Conservation (phyloP, 257 asterid genomes). For the Nicotiana knightiana region DNA sequence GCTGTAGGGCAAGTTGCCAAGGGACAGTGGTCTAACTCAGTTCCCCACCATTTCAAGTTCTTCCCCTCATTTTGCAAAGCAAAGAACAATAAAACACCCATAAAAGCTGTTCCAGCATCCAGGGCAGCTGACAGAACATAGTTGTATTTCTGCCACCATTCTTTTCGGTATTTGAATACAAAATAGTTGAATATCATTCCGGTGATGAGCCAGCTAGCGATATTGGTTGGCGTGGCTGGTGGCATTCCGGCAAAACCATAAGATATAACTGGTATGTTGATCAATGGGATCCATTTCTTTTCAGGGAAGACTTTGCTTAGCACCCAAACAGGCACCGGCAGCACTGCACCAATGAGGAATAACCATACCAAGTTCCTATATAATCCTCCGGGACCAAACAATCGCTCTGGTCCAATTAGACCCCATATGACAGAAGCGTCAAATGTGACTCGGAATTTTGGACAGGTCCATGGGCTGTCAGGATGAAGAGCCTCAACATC, state of each 20-base stretch:
- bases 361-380: constrained; percentile 83
- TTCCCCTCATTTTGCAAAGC: constrained; percentile 67
- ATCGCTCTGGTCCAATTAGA: constrained; percentile 65
- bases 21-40: constrained; percentile 78
- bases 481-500: constrained; percentile 73
- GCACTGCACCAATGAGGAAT: constrained; percentile 73
- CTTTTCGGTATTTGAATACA: constrained; percentile 65
- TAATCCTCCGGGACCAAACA: constrained; percentile 71
- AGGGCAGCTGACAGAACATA: constrained; percentile 85
- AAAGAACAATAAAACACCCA: constrained; percentile 79
- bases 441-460: constrained; percentile 70
- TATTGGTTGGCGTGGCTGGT: constrained; percentile 93
- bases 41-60: constrained; percentile 87
- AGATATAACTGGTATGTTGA: constrained; percentile 78
- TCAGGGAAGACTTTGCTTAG: constrained; percentile 70
- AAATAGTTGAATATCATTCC: constrained; percentile 81
- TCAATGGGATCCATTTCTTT: constrained; percentile 83
- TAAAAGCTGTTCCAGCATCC: constrained; percentile 95
- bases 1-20: constrained; percentile 92
- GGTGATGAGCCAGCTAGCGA: constrained; percentile 78
- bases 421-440: constrained; percentile 95
- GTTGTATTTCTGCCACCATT: constrained; percentile 90
- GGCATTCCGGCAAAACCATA: constrained; percentile 97
- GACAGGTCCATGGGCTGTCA: constrained; percentile 92
- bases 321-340: constrained; percentile 87